Base-by-base conservation (phyloP, 2,329 filamentous ascomycete species). In the Westerdykella ornata region DNA sequence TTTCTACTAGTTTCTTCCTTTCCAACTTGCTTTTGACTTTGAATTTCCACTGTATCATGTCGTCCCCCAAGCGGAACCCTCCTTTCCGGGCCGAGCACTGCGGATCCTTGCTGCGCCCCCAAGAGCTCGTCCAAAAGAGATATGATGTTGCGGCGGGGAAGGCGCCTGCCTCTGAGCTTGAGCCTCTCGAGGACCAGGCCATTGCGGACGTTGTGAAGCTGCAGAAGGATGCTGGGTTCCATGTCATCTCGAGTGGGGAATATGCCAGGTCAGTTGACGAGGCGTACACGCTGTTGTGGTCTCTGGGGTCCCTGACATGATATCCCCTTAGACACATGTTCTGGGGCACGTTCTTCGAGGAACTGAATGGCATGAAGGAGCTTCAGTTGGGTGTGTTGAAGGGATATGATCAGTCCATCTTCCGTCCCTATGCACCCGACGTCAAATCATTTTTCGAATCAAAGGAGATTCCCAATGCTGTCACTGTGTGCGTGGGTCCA, bases 41-140 rank as follows among this genome's bases (percentile, higher is more conserved):
- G 17, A 43, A 36, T 34, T 37, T 19, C 17, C 36, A 39, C 66
- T 67, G 47, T 63, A 52, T 26, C 6, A 57, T 58, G 60, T 52
- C 58, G 31, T 44, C 56, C 30, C 52, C 53, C 30, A 63, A 63
- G 47, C 56, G 59, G 57, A 60, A 48, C 48, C 76, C 78, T 32
- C 82, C 80, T 37, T 86, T 84, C 66, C 76, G 84, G 58, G 81
- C 82, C 45, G 83, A 87, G 66, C 83, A 87, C 51, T 74, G 85
- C 46, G 83, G 83, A 37, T 85, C 82, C 12, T 71, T 87, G 22
- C 75, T 86, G 43, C 80, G 83, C 22, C 82, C 83, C 1, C 64
- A 77, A 39, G 67, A 74, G 38, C 74, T 87, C 18, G 71, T 84
- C 12, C 70, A 77, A 35, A 76, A 76, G 36, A 73, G 83, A 63